phyloP scores from a whole-genome alignment of 306 rosid genomes.

The Crotalaria pallida region DNA sequence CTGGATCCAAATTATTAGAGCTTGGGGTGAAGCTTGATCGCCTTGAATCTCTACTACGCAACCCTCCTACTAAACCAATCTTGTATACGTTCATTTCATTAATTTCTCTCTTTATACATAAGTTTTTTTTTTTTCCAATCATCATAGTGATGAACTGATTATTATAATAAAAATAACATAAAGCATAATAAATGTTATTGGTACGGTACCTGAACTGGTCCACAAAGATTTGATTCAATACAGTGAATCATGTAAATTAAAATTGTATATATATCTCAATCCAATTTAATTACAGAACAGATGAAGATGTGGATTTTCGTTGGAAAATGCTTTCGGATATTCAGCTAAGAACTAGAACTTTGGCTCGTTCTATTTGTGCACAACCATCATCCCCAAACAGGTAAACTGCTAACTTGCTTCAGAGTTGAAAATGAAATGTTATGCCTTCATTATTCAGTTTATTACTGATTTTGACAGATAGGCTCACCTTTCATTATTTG shows the following conservation, averaged over 20 bases:
- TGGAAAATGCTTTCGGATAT: constrained; percentile 31
- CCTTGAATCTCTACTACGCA: constrained; percentile 27
- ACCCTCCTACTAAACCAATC: constrained; percentile 25
- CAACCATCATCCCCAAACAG: constrained; percentile 12
- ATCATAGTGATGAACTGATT: no score
- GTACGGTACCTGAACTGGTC: not conserved
- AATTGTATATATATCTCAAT: not conserved
- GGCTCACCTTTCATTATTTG: not conserved
- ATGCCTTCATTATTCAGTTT: not conserved
- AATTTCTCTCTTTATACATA: not conserved
- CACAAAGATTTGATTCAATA: not conserved
- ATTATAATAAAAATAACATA: not conserved
- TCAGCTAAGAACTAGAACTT: constrained; percentile 19
- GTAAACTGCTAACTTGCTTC: not conserved
- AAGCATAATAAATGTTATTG: no score
- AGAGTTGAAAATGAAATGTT: not conserved
- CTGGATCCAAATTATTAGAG: constrained; percentile 20
- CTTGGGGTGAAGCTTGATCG: constrained; percentile 28
- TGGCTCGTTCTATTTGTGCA: constrained; percentile 15
- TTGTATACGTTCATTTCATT: not conserved
- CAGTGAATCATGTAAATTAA: not conserved
- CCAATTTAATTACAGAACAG: constrained; percentile 22
- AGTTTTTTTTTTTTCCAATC: not conserved
- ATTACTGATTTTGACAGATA: not conserved
- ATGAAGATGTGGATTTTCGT: constrained; percentile 29